Percentiles rank a stretch among this genome's conserved stretches.
Evolutionary conservation across 805 yeast species (phyloP).

Genomic region (Nakazawaea laoshanensis): DNA sequence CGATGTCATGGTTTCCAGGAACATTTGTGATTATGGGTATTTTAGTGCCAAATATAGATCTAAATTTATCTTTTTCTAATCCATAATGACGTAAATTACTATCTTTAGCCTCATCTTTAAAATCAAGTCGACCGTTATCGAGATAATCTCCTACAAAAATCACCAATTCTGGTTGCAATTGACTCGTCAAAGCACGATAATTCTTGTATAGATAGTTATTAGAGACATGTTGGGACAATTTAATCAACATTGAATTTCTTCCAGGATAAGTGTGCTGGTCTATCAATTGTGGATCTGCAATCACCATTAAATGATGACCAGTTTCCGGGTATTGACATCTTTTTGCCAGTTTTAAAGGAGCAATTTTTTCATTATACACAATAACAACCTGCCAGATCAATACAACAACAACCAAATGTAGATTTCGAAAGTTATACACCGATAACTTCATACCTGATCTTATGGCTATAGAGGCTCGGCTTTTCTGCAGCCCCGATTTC

Average conservation of each 20-base stretch:
- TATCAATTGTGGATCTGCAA: slow-evolving; percentile 93
- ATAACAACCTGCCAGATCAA: slow-evolving; percentile 4
- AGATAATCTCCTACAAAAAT: slow-evolving; percentile 86
- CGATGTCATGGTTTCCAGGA: slow-evolving; percentile 97
- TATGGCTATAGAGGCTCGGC: too few relatives aligned
- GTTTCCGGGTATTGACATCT: slow-evolving; percentile 14
- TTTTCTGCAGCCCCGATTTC: too few relatives aligned
- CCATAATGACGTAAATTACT: slow-evolving; percentile 42
- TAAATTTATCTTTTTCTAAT: slow-evolving; percentile 58
- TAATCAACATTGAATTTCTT: slow-evolving; percentile 43
- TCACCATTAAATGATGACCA: slow-evolving; percentile 22
- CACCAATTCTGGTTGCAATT: slow-evolving; percentile 65
- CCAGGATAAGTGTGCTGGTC: slow-evolving; percentile 84
- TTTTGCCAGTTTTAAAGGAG: slow-evolving; percentile 1
- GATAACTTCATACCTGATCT: slow-evolving; percentile 3
- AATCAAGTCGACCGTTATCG: slow-evolving; percentile 81
- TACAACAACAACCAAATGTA: slow-evolving; percentile 15
- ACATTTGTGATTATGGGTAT: slow-evolving; percentile 10
- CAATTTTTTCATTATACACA: slow-evolving; percentile 4
- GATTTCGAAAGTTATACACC: slow-evolving; percentile 12
- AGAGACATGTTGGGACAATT: slow-evolving; percentile 47
- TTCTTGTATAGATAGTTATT: slow-evolving; percentile 79
- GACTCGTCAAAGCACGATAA: slow-evolving; percentile 50
- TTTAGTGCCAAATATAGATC: slow-evolving; percentile 37
- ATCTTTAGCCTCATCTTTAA: slow-evolving; percentile 42